Evolutionary conservation across 1,284 basidiomycete species (phyloP).

Genomic region (Amylostereum chailletii): DNA sequence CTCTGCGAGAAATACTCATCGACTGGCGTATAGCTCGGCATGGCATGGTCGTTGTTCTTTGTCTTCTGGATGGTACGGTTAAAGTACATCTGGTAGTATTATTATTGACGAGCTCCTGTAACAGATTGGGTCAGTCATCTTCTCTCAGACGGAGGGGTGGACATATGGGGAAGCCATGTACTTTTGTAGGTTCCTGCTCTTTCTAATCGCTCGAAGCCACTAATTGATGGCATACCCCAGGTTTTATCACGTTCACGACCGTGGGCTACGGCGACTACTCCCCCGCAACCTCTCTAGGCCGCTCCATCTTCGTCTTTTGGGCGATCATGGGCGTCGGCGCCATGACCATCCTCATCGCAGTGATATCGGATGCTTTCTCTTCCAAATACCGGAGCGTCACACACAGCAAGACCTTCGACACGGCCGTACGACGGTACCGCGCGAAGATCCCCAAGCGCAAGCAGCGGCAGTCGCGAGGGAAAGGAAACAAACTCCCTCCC

Average conservation of each 20-base stretch:
- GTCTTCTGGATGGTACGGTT: conserved; percentile 46
- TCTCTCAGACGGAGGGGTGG: conserved; percentile 43
- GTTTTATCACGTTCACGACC: conserved; percentile 51
- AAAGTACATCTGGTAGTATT: neutral
- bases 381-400: conserved; percentile 8
- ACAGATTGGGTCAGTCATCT: conserved; percentile 48
- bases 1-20: neutral
- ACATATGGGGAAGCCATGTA: conserved; percentile 48
- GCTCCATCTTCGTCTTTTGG: conserved; percentile 77
- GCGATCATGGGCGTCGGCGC: conserved; percentile 69
- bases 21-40: conserved; percentile 20
- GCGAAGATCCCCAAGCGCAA: neutral
- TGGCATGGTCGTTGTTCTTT: conserved; percentile 42
- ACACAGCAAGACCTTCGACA: conserved; percentile 10
- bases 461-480: conserved; percentile 1
- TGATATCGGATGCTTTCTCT: conserved; percentile 51
- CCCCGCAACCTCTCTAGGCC: conserved; percentile 57
- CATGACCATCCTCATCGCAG: conserved; percentile 66
- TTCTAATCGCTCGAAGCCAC: conserved; percentile 7
- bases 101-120: neutral
- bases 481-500: neutral
- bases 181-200: conserved; percentile 47
- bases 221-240: conserved; percentile 9
- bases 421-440: conserved; percentile 10
- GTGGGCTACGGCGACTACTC: conserved; percentile 66